A percentile compares a stretch with the other conserved stretches of the same genome.
Evolutionary conservation across 495 filamentous ascomycete genomes (phyloP).

Genomic region (Gamarada debralockiae): DNA sequence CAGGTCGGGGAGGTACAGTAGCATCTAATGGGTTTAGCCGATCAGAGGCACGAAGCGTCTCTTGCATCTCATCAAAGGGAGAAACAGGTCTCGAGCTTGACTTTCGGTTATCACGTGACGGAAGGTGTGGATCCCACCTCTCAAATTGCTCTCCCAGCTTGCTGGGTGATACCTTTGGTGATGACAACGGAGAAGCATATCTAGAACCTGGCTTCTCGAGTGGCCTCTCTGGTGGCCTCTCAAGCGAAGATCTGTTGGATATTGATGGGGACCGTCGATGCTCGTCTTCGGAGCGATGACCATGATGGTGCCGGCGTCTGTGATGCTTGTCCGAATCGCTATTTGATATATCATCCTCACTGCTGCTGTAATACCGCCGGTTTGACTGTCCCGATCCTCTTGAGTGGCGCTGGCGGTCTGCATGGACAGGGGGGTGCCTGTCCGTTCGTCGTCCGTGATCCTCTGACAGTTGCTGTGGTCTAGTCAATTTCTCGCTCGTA

Average conservation of each 20-base stretch:
- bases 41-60: conserved; percentile 11
- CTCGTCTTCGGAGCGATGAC: conserved; percentile 1
- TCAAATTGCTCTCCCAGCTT: conserved; percentile 14
- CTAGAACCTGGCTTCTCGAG: conserved; percentile 6
- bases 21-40: conserved; percentile 17
- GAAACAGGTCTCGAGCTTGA: conserved; percentile 13
- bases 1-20: background rate
- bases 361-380: conserved; percentile 17
- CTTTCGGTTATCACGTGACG: background rate
- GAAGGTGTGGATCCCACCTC: conserved; percentile 14
- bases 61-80: conserved; percentile 8
- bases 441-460: conserved; percentile 8
- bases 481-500: conserved; percentile 16
- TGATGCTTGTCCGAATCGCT: conserved; percentile 16
- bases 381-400: conserved; percentile 13
- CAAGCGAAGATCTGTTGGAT: conserved; percentile 14
- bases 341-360: conserved; percentile 19
- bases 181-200: conserved; percentile 18
- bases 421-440: conserved; percentile 1
- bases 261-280: conserved; percentile 10
- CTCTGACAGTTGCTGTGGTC: conserved; percentile 17
- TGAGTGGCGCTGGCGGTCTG: conserved; percentile 8
- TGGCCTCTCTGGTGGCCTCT: background rate
- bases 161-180: conserved; percentile 22
- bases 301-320: conserved; percentile 2